Percentiles rank a stretch among this genome's conserved stretches.
These are phyloP conservation scores for Phytophthora idaei DNA, from an alignment of 352 stramenopile genomes.

Conservation along the genomic window DNA sequence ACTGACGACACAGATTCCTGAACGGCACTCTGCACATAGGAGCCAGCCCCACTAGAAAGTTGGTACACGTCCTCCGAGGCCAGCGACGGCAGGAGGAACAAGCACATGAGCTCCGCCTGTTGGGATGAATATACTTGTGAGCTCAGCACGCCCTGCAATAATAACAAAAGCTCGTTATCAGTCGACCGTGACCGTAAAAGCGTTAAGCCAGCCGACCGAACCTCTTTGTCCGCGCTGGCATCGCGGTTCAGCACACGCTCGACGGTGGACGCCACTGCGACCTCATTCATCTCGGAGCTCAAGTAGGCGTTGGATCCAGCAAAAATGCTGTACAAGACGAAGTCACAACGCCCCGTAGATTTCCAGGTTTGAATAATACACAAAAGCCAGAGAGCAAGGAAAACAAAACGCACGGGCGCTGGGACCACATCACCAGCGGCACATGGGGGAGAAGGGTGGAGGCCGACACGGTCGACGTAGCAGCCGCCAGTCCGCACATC, in stretches of 20 bases:
- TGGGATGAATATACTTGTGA: conserved; percentile 14
- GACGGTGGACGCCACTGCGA: conserved; percentile 41
- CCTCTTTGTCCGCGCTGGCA: conserved; percentile 43
- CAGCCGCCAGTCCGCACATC: conserved; percentile 34
- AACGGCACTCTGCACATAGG: conserved; percentile 59
- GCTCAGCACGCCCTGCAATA: conserved; percentile 46
- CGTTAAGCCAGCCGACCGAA: conserved; percentile 7
- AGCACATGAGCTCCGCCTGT: conserved; percentile 55
- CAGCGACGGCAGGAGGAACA: conserved; percentile 61
- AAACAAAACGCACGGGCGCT: conserved; percentile 56
- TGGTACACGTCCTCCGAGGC: conserved; percentile 48
- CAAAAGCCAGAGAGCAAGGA: background rate
- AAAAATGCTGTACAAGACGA: conserved; percentile 45
- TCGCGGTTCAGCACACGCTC: conserved; percentile 33
- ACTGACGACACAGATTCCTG: conserved; percentile 59
- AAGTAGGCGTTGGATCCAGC: conserved; percentile 49
- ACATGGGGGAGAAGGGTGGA: conserved; percentile 53
- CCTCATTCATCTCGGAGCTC: conserved; percentile 51
- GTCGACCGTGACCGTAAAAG: background rate
- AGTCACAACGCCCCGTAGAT: background rate
- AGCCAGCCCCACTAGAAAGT: conserved; percentile 33
- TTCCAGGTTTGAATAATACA: background rate
- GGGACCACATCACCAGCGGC: conserved; percentile 71
- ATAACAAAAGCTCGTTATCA: conserved; percentile 12
- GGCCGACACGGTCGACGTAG: conserved; percentile 15